phyloP scores from a whole-genome alignment of 257 asterid genomes.

The Catharanthus roseus region DNA sequence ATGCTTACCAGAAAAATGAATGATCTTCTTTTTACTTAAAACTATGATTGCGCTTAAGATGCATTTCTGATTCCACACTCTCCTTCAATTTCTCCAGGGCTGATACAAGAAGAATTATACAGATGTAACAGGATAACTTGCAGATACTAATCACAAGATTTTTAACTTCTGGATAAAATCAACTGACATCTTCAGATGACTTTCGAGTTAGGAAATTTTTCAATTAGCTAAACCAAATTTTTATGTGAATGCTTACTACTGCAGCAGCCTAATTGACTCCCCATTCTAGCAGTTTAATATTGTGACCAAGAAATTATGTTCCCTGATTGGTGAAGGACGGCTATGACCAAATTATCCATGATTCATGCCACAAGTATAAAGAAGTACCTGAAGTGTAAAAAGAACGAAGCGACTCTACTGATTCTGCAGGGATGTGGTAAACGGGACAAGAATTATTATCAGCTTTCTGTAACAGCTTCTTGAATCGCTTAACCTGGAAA shows the following conservation, averaged over 20 bases:
- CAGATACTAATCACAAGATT: not conserved
- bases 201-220: not conserved
- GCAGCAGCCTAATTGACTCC: not conserved
- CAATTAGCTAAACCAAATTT: not conserved
- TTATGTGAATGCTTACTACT: not conserved
- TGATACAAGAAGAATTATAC: constrained; percentile 24
- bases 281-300: not conserved
- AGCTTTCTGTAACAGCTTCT: constrained; percentile 60
- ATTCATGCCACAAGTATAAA: not conserved
- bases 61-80: constrained; percentile 46
- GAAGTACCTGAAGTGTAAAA: constrained; percentile 45
- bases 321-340: no score
- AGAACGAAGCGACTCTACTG: constrained; percentile 49
- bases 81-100: constrained; percentile 74
- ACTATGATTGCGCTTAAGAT: constrained; percentile 34
- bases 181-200: not conserved
- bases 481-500: constrained; percentile 60
- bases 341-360: not conserved
- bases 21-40: constrained; percentile 21
- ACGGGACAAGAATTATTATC: constrained; percentile 55
- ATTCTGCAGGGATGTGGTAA: constrained; percentile 50
- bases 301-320: not conserved
- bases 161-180: not conserved
- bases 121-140: not conserved
- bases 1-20: constrained; percentile 15